Evolutionary conservation across 148 eudicot genomes (phyloP).

Genomic region (Camellia sinensis): DNA sequence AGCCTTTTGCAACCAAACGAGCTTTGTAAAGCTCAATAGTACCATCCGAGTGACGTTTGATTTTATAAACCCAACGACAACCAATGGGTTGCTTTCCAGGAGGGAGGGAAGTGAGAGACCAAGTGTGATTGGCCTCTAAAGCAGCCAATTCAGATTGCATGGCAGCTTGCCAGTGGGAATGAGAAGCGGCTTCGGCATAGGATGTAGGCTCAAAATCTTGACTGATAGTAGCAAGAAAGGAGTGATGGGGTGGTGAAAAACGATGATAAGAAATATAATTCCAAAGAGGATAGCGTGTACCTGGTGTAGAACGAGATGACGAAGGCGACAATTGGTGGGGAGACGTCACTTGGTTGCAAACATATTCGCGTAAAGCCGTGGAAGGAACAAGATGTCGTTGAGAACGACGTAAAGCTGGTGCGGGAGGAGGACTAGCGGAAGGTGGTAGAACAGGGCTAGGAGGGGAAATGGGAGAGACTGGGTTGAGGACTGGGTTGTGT

Average conservation of each 20-base stretch:
- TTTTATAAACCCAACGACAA: neutral
- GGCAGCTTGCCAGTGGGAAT: neutral
- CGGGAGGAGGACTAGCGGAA: too few relatives aligned
- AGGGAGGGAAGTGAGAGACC: neutral
- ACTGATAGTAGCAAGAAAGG: neutral
- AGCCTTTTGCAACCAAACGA: neutral
- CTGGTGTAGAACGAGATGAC: too few relatives aligned
- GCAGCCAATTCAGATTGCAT: neutral
- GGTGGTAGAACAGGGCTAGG: too few relatives aligned
- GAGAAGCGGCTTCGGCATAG: neutral
- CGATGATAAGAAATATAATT: too few relatives aligned
- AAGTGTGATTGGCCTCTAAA: neutral
- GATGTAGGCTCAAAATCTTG: neutral
- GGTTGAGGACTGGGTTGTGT: too few relatives aligned
- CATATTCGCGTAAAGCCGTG: too few relatives aligned
- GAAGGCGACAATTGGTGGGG: too few relatives aligned
- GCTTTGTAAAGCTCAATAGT: neutral
- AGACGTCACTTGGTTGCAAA: too few relatives aligned
- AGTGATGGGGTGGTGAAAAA: neutral
- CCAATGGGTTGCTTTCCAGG: neutral
- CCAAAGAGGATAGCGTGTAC: too few relatives aligned
- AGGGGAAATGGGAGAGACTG: too few relatives aligned
- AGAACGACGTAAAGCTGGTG: too few relatives aligned
- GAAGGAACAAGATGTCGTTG: too few relatives aligned
- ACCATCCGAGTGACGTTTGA: neutral